Conservation (phyloP, 2,329 filamentous ascomycete species). For the Capronia americana region DNA sequence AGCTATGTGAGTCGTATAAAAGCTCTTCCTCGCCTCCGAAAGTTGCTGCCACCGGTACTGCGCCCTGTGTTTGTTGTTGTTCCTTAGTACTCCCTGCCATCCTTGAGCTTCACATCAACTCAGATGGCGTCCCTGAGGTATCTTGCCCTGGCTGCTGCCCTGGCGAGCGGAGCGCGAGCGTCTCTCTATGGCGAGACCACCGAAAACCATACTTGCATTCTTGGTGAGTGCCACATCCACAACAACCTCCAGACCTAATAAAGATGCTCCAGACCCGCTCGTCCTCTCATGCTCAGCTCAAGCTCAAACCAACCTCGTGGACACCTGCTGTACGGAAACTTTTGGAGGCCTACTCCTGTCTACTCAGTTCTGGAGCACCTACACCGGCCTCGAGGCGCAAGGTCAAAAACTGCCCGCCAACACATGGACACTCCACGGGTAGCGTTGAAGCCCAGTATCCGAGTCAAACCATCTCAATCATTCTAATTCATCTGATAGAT, state of each 20-base stretch:
- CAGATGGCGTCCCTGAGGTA: slow-evolving; percentile 22
- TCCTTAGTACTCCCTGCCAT: neutral
- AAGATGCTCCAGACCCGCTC: slow-evolving; percentile 22
- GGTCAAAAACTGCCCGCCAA: slow-evolving; percentile 63
- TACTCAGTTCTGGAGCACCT: slow-evolving; percentile 70
- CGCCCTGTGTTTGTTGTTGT: neutral
- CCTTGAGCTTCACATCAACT: neutral
- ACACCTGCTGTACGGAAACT: slow-evolving; percentile 70
- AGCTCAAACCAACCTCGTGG: slow-evolving; percentile 56
- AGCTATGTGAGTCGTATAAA: slow-evolving; percentile 18
- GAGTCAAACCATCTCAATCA: neutral
- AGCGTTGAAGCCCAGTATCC: slow-evolving; percentile 37
- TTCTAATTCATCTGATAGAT: slow-evolving; percentile 50
- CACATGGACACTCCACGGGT: slow-evolving; percentile 16
- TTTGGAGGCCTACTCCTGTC: slow-evolving; percentile 67
- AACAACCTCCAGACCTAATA: neutral
- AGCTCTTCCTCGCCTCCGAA: slow-evolving; percentile 2
- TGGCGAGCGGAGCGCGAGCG: slow-evolving; percentile 19
- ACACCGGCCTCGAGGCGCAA: slow-evolving; percentile 64
- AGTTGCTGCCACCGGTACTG: neutral
- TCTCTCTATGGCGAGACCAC: slow-evolving; percentile 56
- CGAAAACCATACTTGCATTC: slow-evolving; percentile 63
- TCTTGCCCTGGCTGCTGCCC: slow-evolving; percentile 19
- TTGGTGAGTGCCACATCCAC: slow-evolving; percentile 46
- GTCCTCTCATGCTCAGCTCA: slow-evolving; percentile 58